Percentiles rank a stretch among this genome's conserved stretches.
phyloP scores from a whole-genome alignment of 257 asterid genomes.

The Forsythia viridissima region DNA sequence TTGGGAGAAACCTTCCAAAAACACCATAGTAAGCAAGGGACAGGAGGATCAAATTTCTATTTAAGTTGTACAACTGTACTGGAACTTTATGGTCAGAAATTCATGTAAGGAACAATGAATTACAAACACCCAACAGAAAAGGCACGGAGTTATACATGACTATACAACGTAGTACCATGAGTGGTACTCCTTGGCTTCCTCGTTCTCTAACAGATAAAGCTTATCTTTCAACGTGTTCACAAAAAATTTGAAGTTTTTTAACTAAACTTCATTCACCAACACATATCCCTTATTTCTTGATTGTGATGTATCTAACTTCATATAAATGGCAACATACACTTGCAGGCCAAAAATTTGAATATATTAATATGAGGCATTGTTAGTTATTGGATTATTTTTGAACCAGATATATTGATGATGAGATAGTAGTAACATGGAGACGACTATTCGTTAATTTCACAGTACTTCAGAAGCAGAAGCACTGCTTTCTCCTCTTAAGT shows the following conservation, averaged over 20 bases:
- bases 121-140: not conserved
- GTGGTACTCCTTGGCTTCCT: not conserved
- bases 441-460: not conserved
- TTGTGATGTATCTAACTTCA: not conserved
- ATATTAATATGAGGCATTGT: not conserved
- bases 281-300: not conserved
- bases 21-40: conserved; percentile 22
- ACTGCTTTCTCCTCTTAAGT: not conserved
- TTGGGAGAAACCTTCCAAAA: conserved; percentile 75
- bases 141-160: conserved; percentile 4
- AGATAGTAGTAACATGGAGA: not conserved
- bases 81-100: conserved; percentile 2
- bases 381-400: not conserved
- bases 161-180: not conserved
- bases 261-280: not conserved
- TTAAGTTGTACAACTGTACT: not conserved
- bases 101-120: not conserved
- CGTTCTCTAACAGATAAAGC: not conserved
- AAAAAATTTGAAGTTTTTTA: not conserved
- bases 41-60: conserved; percentile 3
- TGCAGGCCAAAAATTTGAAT: not conserved
- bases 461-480: conserved; percentile 20
- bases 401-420: not conserved
- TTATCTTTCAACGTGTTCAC: not conserved
- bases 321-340: not conserved